Base-by-base conservation (phyloP, 352 stramenopile species). In the Phytophthora uliginosa region DNA sequence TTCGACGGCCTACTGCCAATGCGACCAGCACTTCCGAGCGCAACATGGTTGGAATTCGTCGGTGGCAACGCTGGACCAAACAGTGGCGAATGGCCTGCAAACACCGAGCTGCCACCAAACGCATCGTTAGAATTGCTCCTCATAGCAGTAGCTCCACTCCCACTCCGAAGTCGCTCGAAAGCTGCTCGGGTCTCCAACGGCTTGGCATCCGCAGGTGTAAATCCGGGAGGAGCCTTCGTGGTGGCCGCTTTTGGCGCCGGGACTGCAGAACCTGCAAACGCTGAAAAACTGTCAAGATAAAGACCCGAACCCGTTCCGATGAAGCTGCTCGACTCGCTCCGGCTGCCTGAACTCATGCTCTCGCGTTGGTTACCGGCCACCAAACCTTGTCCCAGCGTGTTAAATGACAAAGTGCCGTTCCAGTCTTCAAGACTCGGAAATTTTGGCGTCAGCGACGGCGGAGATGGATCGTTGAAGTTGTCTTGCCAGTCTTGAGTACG, bases 181-280 rank as follows among this genome's bases (percentile, higher is more conserved):
- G 84, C 84, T 33, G 75, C 82, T 28, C 73, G 77, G 2, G 82
- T 73, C 34, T 85, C 82, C 48, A 79, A 28, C 1, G 86, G 86
- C 18, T 88, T 82, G 3, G 86, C 86, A 60, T 93, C 86, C 0
- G 78, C 84, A 3, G 86, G 58, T 1, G 84, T 84, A 71, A 93
- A 93, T 24, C 86, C 86, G 22, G 86, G 86, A 20, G 84, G 81
- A 1, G 79, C 77, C 20, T 86, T 75, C 63, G 80, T 56, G 33
- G 69, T 28, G 33, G 26, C 38, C 18, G 47, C 5, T 54, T 33
- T 63, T 28, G 59, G n/a, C 38, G 10, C 36, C 28, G 53, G 33
- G 18, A 36, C 26, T n/a, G 55, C 28, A n/a, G 60, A 22, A 15
- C 63, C 8, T 31, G 31, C 42, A 59, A 74, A 77, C 9, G 59